These are phyloP conservation scores for Aspergillus hancockii DNA, from an alignment of 495 filamentous ascomycete genomes.

Conservation along the genomic window DNA sequence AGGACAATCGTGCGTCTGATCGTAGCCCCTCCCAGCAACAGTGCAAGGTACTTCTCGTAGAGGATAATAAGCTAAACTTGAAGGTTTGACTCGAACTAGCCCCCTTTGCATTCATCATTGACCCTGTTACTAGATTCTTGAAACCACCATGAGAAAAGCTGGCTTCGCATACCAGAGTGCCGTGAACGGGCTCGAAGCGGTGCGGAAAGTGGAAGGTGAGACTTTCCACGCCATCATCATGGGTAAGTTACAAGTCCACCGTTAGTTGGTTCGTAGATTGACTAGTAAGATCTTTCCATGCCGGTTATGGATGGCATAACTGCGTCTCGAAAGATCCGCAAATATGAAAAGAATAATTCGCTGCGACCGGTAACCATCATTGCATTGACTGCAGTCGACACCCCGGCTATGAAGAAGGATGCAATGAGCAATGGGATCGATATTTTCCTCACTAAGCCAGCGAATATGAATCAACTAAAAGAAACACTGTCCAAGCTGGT, in stretches of 20 bases:
- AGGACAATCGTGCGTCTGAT: not conserved
- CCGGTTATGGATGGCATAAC: not conserved
- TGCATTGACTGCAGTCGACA: not conserved
- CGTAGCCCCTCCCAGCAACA: slow-evolving; percentile 5
- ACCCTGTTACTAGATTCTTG: not conserved
- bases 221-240: not conserved
- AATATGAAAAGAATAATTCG: not conserved
- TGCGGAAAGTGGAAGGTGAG: not conserved
- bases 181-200: not conserved
- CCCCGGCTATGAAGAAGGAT: not conserved
- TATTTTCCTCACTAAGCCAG: not conserved
- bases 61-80: slow-evolving; percentile 43
- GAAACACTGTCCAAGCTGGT: not conserved
- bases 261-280: not conserved
- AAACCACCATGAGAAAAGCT: not conserved
- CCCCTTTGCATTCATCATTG: not conserved
- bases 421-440: not conserved
- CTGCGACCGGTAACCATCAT: not conserved
- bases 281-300: not conserved
- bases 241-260: not conserved
- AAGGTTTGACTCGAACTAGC: slow-evolving; percentile 7
- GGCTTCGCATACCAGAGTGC: not conserved
- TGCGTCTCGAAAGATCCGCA: not conserved
- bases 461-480: not conserved
- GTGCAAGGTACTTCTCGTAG: slow-evolving; percentile 31